phyloP scores from a whole-genome alignment of 345 rosid genomes.

The Aquilaria yunnanensis region DNA sequence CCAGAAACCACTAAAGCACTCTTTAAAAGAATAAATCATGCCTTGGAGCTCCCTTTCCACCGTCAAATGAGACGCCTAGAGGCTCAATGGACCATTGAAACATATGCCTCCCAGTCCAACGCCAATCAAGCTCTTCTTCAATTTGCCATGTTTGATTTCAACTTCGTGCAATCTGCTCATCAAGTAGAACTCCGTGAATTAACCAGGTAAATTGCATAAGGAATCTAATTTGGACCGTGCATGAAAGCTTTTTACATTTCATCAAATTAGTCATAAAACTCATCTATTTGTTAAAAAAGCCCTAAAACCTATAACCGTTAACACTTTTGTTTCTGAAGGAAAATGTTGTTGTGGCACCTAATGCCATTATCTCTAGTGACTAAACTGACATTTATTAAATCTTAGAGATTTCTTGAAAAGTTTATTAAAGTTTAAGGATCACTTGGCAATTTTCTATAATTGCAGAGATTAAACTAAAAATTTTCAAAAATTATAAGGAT shows the following conservation, averaged over 20 bases:
- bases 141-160: slow-evolving; percentile 34
- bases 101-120: slow-evolving; percentile 7
- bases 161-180: slow-evolving; percentile 25
- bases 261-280: background rate
- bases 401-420: too few relatives aligned
- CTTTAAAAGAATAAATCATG: slow-evolving; percentile 18
- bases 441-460: too few relatives aligned
- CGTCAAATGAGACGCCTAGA: slow-evolving; percentile 25
- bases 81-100: slow-evolving; percentile 28
- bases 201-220: slow-evolving; percentile 18
- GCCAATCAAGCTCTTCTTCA: slow-evolving; percentile 18
- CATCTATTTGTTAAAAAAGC: background rate
- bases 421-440: too few relatives aligned
- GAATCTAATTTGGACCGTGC: too few relatives aligned
- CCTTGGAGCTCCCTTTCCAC: slow-evolving; percentile 31
- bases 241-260: too few relatives aligned
- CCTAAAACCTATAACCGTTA: background rate
- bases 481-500: too few relatives aligned
- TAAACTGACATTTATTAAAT: too few relatives aligned
- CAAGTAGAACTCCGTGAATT: slow-evolving; percentile 24
- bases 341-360: too few relatives aligned
- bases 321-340: too few relatives aligned
- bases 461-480: too few relatives aligned
- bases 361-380: too few relatives aligned
- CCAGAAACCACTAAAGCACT: background rate